Percentiles rank a stretch among this genome's conserved stretches.
These are phyloP conservation scores for Kodamaea alishanica DNA, from an alignment of 1,139 yeast species.

Conservation along the genomic window DNA sequence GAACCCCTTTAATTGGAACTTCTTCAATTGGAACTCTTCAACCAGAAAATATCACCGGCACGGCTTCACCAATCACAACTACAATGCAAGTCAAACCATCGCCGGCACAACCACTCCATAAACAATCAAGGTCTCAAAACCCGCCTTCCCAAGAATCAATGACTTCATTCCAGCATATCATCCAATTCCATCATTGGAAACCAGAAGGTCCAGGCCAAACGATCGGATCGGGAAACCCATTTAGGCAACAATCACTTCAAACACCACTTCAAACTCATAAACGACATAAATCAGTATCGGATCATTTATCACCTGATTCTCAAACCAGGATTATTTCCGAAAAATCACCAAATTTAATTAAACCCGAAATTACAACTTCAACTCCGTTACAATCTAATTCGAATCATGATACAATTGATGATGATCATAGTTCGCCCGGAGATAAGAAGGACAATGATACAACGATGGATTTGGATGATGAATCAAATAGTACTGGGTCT, in stretches of 20 bases:
- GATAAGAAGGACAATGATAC: slow-evolving; percentile 7
- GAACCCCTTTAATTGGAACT: background rate
- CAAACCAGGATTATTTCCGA: slow-evolving; percentile 6
- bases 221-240: slow-evolving; percentile 8
- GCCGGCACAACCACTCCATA: slow-evolving; percentile 45
- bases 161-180: slow-evolving; percentile 51
- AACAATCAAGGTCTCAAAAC: slow-evolving; percentile 30
- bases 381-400: slow-evolving; percentile 6
- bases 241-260: slow-evolving; percentile 9
- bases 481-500: slow-evolving; percentile 1
- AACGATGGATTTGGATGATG: slow-evolving; percentile 14
- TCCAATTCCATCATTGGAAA: slow-evolving; percentile 53
- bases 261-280: slow-evolving; percentile 14
- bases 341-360: background rate
- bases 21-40: no score
- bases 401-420: slow-evolving; percentile 12
- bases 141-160: slow-evolving; percentile 48
- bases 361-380: slow-evolving; percentile 6
- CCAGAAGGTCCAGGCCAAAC: slow-evolving; percentile 34
- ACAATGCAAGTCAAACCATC: slow-evolving; percentile 45
- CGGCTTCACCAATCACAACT: slow-evolving; percentile 19
- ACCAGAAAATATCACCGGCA: slow-evolving; percentile 14
- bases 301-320: slow-evolving; percentile 16
- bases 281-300: slow-evolving; percentile 19
- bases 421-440: slow-evolving; percentile 1